phyloP scores from a whole-genome alignment of 495 filamentous ascomycete species.

The Copromyces sp. region DNA sequence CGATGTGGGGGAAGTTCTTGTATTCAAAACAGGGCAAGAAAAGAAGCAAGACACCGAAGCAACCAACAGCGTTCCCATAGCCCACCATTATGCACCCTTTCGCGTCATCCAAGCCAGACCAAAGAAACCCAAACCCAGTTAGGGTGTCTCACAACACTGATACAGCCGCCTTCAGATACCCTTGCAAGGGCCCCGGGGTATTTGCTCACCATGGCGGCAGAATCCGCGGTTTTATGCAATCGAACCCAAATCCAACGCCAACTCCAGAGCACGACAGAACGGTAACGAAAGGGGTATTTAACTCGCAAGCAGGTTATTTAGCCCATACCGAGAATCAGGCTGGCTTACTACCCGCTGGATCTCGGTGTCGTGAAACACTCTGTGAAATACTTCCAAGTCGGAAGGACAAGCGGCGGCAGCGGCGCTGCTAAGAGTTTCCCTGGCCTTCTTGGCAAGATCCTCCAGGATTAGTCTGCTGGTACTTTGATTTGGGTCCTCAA shows the following conservation, averaged over 20 bases:
- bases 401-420: conserved; percentile 18
- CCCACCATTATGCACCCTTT: not conserved
- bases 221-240: not conserved
- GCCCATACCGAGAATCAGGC: conserved; percentile 36
- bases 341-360: conserved; percentile 30
- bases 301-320: conserved; percentile 31
- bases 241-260: not conserved
- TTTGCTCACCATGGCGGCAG: not conserved
- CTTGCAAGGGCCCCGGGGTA: not conserved
- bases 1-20: not conserved
- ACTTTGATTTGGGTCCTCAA: conserved; percentile 42
- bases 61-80: not conserved
- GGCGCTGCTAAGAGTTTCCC: conserved; percentile 14
- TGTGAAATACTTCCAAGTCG: conserved; percentile 34
- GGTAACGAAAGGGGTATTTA: conserved; percentile 6
- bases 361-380: conserved; percentile 30
- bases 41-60: not conserved
- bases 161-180: not conserved
- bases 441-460: conserved; percentile 38
- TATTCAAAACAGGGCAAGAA: not conserved
- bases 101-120: not conserved
- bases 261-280: not conserved
- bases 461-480: conserved; percentile 36
- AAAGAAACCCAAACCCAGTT: not conserved
- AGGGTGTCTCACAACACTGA: not conserved